These are phyloP conservation scores for Epichloe gansuensis DNA, from an alignment of 2,329 filamentous ascomycete species.

Conservation along the genomic window DNA sequence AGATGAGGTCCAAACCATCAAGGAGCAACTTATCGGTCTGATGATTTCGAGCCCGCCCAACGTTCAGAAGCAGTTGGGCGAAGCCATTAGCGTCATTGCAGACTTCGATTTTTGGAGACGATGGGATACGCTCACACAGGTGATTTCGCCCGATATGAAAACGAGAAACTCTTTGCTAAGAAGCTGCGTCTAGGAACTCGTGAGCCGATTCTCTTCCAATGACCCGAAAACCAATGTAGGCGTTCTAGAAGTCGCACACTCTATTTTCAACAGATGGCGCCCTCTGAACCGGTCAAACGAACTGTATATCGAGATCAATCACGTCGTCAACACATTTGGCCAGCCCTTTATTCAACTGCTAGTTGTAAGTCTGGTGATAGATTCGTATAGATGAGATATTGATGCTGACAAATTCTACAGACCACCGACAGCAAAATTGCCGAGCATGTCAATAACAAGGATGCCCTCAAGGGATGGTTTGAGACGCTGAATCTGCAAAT, in stretches of 20 bases:
- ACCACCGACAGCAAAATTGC: slow-evolving; percentile 60
- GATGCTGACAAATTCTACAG: slow-evolving; percentile 20
- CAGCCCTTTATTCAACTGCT: slow-evolving; percentile 71
- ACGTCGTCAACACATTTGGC: slow-evolving; percentile 79
- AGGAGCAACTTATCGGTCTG: slow-evolving; percentile 84
- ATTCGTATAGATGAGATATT: slow-evolving; percentile 2
- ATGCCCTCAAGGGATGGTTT: slow-evolving; percentile 63
- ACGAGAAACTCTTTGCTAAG: slow-evolving; percentile 4
- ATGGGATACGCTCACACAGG: slow-evolving; percentile 91
- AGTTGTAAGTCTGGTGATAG: slow-evolving; percentile 35
- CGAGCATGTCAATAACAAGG: slow-evolving; percentile 62
- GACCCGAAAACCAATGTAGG: slow-evolving; percentile 82
- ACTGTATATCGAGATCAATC: slow-evolving; percentile 89
- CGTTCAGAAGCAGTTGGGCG: slow-evolving; percentile 87
- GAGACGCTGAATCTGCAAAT: slow-evolving; percentile 77
- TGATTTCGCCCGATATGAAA: slow-evolving; percentile 19
- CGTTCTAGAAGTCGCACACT: slow-evolving; percentile 92
- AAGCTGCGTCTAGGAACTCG: slow-evolving; percentile 52
- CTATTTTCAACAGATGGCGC: slow-evolving; percentile 92
- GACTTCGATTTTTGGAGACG: slow-evolving; percentile 94
- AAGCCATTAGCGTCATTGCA: slow-evolving; percentile 92
- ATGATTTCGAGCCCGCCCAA: slow-evolving; percentile 86
- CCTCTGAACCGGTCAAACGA: slow-evolving; percentile 88
- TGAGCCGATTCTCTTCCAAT: slow-evolving; percentile 69
- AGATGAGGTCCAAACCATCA: slow-evolving; percentile 80